Evolutionary conservation across 148 eudicot genomes (phyloP).

Genomic region (Polygonum aviculare): DNA sequence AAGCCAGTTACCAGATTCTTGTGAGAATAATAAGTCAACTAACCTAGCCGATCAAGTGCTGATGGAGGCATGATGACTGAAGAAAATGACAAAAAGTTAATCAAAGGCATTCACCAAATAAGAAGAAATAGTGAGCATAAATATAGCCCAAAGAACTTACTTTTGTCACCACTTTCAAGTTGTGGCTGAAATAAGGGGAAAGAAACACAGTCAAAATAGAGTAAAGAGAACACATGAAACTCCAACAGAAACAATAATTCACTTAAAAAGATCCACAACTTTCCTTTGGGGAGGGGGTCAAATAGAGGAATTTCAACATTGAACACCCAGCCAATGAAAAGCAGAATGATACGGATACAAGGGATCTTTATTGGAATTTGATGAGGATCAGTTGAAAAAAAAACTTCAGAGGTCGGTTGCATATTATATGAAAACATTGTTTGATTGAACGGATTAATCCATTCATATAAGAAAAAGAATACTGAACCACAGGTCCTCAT

Average conservation of each 20-base stretch:
- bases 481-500: background rate
- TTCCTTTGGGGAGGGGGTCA: background rate
- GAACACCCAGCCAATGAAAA: background rate
- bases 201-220: slow-evolving; percentile 4
- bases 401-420: background rate
- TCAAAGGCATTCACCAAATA: background rate
- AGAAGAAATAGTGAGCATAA: background rate
- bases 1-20: background rate
- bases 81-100: slow-evolving; percentile 15
- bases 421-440: background rate
- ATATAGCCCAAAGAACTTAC: slow-evolving; percentile 33
- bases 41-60: slow-evolving; percentile 93
- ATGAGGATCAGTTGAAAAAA: background rate
- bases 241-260: background rate
- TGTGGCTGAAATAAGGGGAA: slow-evolving; percentile 59
- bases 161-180: slow-evolving; percentile 85
- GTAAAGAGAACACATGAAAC: background rate
- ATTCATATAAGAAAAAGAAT: background rate
- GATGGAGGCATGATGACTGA: slow-evolving; percentile 99
- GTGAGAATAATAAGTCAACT: slow-evolving; percentile 21
- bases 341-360: background rate
- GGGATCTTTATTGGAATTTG: background rate
- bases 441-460: background rate
- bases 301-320: background rate
- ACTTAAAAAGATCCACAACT: background rate